These are phyloP conservation scores for Chenopodium berlandieri DNA, from an alignment of 148 eudicot species.

Conservation along the genomic window DNA sequence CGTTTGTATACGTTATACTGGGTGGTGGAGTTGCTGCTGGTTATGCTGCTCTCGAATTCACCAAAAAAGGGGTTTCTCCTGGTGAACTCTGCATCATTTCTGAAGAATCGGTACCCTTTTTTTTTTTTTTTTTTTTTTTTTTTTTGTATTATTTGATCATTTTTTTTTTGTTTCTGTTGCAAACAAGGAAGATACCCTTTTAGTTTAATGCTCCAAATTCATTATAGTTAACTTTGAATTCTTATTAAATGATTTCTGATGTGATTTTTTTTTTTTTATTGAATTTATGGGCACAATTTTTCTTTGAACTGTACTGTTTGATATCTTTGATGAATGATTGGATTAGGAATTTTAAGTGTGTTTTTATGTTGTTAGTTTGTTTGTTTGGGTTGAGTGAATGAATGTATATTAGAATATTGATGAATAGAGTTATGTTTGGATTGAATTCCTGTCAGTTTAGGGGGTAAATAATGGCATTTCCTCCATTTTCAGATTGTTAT, in stretches of 20 bases:
- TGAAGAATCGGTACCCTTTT: slow-evolving; percentile 61
- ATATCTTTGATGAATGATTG: too few relatives aligned
- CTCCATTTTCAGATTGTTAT: background rate
- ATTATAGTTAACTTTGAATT: background rate
- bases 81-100: slow-evolving; percentile 98
- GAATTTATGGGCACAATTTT: background rate
- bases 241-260: background rate
- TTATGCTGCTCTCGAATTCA: slow-evolving; percentile 89
- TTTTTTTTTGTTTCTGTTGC: background rate
- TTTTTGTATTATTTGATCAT: background rate
- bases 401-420: background rate
- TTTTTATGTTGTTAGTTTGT: too few relatives aligned
- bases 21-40: slow-evolving; percentile 99
- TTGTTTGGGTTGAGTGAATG: background rate
- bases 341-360: too few relatives aligned
- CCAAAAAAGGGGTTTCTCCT: slow-evolving; percentile 57
- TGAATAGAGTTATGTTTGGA: background rate
- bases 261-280: too few relatives aligned
- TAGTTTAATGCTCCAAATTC: background rate
- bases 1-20: slow-evolving; percentile 83
- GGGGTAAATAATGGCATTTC: background rate
- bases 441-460: background rate
- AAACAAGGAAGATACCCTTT: background rate
- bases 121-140: background rate
- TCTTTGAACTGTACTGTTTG: too few relatives aligned